These are phyloP conservation scores for Aphanocladium album DNA, from an alignment of 2,329 filamentous ascomycete species.

Conservation along the genomic window DNA sequence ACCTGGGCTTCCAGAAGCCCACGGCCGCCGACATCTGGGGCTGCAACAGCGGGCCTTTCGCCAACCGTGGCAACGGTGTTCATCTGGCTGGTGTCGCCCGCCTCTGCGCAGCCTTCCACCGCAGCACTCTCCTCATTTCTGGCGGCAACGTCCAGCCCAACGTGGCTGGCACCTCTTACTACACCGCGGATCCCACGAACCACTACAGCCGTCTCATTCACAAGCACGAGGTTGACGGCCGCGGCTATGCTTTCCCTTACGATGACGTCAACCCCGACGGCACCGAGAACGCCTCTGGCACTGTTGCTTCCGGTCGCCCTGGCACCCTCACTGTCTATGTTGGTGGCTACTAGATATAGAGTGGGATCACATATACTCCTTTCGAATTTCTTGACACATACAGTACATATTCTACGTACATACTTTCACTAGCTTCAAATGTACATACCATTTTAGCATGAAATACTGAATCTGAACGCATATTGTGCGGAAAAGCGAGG, in stretches of 20 bases:
- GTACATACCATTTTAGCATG: background rate
- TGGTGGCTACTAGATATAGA: constrained; percentile 15
- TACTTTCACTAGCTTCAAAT: background rate
- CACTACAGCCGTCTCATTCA: constrained; percentile 61
- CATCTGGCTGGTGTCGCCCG: constrained; percentile 41
- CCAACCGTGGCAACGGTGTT: constrained; percentile 29
- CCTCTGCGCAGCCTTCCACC: constrained; percentile 47
- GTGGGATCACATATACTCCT: background rate
- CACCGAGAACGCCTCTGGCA: constrained; percentile 44
- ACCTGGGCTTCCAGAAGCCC: constrained; percentile 39
- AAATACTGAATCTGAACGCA: no score
- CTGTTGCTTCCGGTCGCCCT: constrained; percentile 23
- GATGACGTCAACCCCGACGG: constrained; percentile 60
- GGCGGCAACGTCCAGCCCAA: constrained; percentile 44
- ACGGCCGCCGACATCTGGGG: constrained; percentile 43
- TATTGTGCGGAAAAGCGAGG: no score
- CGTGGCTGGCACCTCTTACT: constrained; percentile 35
- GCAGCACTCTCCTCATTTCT: constrained; percentile 40
- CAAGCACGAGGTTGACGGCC: constrained; percentile 51
- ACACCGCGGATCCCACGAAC: constrained; percentile 38
- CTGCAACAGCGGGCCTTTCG: constrained; percentile 46
- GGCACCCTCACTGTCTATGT: constrained; percentile 26
- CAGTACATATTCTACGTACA: background rate
- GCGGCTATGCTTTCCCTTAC: constrained; percentile 63
- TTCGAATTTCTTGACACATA: no score